A percentile compares a stretch with the other conserved stretches of the same genome.
These are phyloP conservation scores for Syncephalastrum sp. DNA, from an alignment of 371 early-diverging fungal species.

Conservation along the genomic window DNA sequence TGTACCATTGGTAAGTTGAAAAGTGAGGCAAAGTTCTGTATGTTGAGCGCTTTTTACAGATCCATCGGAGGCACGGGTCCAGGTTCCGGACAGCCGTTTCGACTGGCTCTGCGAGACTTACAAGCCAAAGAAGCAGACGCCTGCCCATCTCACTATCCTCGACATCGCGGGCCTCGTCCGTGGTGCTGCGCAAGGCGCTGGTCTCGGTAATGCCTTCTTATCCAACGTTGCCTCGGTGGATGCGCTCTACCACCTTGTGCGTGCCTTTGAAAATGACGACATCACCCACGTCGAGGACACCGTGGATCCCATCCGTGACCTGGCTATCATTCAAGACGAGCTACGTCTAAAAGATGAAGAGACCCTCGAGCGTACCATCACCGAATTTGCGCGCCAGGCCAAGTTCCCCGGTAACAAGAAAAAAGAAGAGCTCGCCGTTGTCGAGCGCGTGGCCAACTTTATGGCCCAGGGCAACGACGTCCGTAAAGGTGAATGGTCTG, in stretches of 20 bases:
- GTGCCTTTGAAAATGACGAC: slow-evolving; percentile 82
- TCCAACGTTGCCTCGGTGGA: slow-evolving; percentile 90
- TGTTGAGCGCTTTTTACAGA: slow-evolving; percentile 36
- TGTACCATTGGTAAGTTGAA: slow-evolving; percentile 56
- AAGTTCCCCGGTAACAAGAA: slow-evolving; percentile 69
- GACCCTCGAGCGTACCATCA: slow-evolving; percentile 55
- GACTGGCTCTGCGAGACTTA: slow-evolving; percentile 71
- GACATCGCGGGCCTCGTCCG: slow-evolving; percentile 98
- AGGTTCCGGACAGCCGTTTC: slow-evolving; percentile 82
- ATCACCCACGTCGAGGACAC: slow-evolving; percentile 90
- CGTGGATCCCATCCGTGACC: slow-evolving; percentile 88
- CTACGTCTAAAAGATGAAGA: slow-evolving; percentile 88
- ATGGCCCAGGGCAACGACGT: slow-evolving; percentile 43
- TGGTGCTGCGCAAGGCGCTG: slow-evolving; percentile 79
- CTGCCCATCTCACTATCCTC: slow-evolving; percentile 72
- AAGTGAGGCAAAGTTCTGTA: neutral
- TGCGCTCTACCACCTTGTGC: slow-evolving; percentile 91
- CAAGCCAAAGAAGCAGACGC: slow-evolving; percentile 62
- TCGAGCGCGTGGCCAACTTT: slow-evolving; percentile 48
- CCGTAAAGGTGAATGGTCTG: slow-evolving; percentile 43
- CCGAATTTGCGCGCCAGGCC: slow-evolving; percentile 44
- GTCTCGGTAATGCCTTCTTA: slow-evolving; percentile 92
- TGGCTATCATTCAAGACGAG: slow-evolving; percentile 89
- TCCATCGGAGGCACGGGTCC: slow-evolving; percentile 80
- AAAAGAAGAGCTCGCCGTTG: slow-evolving; percentile 71